Evolutionary conservation across 768 basidiomycete genomes (phyloP), one percentile per base, ranked within the genome.

Genomic region (Pluteus cervinus): DNA sequence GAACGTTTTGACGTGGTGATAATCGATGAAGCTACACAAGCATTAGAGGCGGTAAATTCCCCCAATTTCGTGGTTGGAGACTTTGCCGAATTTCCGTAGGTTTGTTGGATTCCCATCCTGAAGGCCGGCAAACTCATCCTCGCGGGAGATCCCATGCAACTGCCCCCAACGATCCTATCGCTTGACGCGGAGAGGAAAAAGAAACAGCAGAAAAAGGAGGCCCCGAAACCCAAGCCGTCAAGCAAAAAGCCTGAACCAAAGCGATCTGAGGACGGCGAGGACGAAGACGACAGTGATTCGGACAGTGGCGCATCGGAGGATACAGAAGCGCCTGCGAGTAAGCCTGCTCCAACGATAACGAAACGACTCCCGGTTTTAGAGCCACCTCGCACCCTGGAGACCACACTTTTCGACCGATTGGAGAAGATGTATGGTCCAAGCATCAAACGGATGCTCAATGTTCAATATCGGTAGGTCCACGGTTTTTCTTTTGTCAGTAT

Each of bases 1-100:
- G 71, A 81, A 39, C 61, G 71, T 2, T 99, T 99, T 51, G 96
- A 99, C 53, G 85, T 94, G 0, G 78, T 92, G 8, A 84, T 99
- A 31, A 93, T 99, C 37, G 96, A 99, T 48, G 96, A 99, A 62
- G 96, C 96, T 0, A 97, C 96, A 0, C 96, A 98, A 57, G 94
- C 93, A 3, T 53, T 96, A 10, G 94, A 99, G 62, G 90, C 92
- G 16, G 92, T 92, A 53, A 42, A 76, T 55, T 7, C 18, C 20
- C 8, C 24, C 21, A 15, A 20, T 7, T 24, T 12, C 5, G 17
- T 44, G 17, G 22, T 37, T 14, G 26, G 43, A 43, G 46, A 47
- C 31, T 33, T 24, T 18, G 31, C 25, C 18, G 21, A 23, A 7
- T n/a, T n/a, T 33, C 9, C 40, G 3, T 42, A 85, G 84, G 83